Evolutionary conservation across 2,329 filamentous ascomycete species (phyloP).

Genomic region (Claviceps arundinis): DNA sequence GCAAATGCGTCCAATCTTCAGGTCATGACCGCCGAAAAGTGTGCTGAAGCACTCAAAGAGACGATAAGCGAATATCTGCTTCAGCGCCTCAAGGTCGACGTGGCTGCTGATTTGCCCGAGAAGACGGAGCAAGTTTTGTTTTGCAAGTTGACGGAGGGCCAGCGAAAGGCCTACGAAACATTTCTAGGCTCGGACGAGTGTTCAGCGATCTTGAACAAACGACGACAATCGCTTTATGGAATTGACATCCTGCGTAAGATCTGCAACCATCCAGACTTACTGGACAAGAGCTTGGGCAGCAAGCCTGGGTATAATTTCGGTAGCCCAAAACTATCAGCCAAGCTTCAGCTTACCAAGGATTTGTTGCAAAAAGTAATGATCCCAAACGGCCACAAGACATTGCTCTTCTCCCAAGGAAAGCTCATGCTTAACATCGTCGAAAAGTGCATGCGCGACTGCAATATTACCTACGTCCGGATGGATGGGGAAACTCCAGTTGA

Average conservation of each 20-base stretch:
- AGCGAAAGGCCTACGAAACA: conserved; percentile 65
- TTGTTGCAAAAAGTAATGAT: conserved; percentile 75
- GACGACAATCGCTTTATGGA: conserved; percentile 70
- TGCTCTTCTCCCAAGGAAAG: conserved; percentile 84
- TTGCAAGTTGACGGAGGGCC: conserved; percentile 70
- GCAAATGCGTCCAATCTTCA: conserved; percentile 89
- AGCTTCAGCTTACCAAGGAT: conserved; percentile 88
- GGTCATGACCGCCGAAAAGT: conserved; percentile 87
- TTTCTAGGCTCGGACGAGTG: conserved; percentile 79
- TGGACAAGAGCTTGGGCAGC: conserved; percentile 43
- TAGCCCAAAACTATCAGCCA: conserved; percentile 66
- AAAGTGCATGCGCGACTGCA: conserved; percentile 57
- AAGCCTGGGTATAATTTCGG: conserved; percentile 67
- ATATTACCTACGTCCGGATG: conserved; percentile 74
- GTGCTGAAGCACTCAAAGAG: conserved; percentile 85
- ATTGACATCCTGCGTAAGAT: conserved; percentile 91
- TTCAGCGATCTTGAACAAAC: conserved; percentile 62
- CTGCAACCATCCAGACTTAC: conserved; percentile 89
- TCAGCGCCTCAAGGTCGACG: conserved; percentile 85
- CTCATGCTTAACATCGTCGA: conserved; percentile 95
- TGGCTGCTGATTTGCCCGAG: conserved; percentile 83
- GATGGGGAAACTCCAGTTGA: conserved; percentile 86
- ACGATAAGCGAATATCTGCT: conserved; percentile 87
- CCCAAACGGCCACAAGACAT: conserved; percentile 76
- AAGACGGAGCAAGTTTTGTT: conserved; percentile 96